Evolutionary conservation across 768 basidiomycete species (phyloP).

Genomic region (Boletus eberwhitei): DNA sequence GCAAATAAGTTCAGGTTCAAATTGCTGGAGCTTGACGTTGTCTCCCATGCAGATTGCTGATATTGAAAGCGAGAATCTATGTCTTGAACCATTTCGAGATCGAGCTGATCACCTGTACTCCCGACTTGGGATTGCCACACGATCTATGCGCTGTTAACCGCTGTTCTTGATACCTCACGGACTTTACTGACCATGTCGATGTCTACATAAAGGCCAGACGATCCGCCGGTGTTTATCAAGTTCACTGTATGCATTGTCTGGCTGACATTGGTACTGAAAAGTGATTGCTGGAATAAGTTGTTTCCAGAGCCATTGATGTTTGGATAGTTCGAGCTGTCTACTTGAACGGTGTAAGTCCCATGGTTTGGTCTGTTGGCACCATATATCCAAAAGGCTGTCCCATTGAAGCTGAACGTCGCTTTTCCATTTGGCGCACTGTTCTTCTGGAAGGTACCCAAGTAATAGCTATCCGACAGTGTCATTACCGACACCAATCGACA

Average conservation of each 20-base stretch:
- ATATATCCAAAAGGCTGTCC: conserved; percentile 45
- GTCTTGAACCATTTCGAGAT: conserved; percentile 30
- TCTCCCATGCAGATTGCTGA: conserved; percentile 34
- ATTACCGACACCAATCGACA: not conserved
- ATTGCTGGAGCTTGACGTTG: conserved; percentile 28
- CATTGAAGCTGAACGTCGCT: conserved; percentile 46
- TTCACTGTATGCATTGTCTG: conserved; percentile 37
- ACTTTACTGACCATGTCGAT: conserved; percentile 40
- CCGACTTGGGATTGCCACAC: conserved; percentile 30
- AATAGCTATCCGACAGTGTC: conserved; percentile 27
- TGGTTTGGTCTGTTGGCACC: conserved; percentile 49
- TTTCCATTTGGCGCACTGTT: conserved; percentile 32
- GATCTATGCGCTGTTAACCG: conserved; percentile 13
- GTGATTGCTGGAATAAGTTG: conserved; percentile 36
- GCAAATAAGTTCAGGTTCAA: conserved; percentile 38
- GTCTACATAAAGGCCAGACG: conserved; percentile 38
- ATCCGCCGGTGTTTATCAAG: conserved; percentile 27
- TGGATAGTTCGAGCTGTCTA: conserved; percentile 35
- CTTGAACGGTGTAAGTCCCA: conserved; percentile 41
- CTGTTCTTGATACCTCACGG: not conserved
- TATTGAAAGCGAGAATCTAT: conserved; percentile 39
- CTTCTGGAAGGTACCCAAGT: conserved; percentile 37
- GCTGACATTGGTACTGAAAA: conserved; percentile 36
- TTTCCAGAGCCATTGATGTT: conserved; percentile 29
- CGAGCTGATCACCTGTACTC: conserved; percentile 10